Evolutionary conservation across 148 eudicot species (phyloP), one percentile per base, ranked within the genome.

Genomic region (Polygonum aviculare): DNA sequence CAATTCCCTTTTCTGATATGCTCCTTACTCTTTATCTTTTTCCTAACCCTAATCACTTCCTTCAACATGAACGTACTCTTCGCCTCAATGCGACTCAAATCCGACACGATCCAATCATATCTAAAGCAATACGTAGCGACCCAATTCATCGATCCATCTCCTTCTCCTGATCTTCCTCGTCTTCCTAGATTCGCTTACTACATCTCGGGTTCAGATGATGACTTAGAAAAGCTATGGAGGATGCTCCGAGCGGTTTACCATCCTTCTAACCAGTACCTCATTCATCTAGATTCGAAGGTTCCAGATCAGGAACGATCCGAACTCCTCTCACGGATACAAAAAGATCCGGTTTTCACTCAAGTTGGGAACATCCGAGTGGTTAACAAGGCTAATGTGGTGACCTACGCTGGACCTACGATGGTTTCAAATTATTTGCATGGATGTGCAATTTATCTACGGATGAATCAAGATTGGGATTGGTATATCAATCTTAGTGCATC

Each of bases 401-500:
- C 98, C 40, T 94, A 94, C 77, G 80, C 93, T 85, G 98, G 97
- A 33, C 97, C 97, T 0, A 94, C 98, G 62, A 94, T 94, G 98
- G 92, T 94, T 55, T 82, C 98, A 0, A 94, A 88, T 78, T 92
- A 97, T 31, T 85, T 92, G 72, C 98, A 94, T 80, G 98, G 97
- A 0, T 94, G 98, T 84, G 96, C 98, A 31, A 87, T 94, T 80
- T 91, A 92, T 79, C 83, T 94, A 60, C 90, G 83, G 86, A 81
- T 82, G 79, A 78, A 81, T 78, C 86, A 90, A 63, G 90, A 92
- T 33, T 94, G 98, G 98, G 98, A 95, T 87, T 95, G 98, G 98
- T 95, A 92, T 87, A 95, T 95, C 80, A 95, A 95, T 81, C 89
- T 94, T 21, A 94, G 98, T 79, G 98, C 97, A 73, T 94, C 98